Evolutionary conservation across 148 eudicot genomes (phyloP).

Genomic region (Bassia scoparia): DNA sequence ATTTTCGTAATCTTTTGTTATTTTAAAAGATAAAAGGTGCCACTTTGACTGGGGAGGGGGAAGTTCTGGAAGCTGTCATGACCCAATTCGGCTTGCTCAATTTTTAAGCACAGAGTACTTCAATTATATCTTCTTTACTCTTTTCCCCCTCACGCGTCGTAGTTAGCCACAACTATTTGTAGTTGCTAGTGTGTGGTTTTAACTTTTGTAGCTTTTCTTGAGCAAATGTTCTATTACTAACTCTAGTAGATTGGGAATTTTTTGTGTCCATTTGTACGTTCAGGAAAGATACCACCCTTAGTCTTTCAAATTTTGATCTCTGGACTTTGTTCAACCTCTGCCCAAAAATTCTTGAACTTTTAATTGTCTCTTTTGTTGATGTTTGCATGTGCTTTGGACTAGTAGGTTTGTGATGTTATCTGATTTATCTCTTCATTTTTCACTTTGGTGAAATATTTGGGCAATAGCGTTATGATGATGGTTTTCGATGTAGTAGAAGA

Average conservation of each 20-base stretch:
- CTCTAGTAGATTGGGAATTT: too few species aligned
- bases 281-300: neutral
- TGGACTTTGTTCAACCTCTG: too few species aligned
- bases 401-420: too few species aligned
- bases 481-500: too few species aligned
- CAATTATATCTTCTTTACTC: too few species aligned
- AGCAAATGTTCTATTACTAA: neutral
- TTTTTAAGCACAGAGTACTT: slow-evolving; percentile 59
- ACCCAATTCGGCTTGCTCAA: slow-evolving; percentile 62
- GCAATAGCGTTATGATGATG: too few species aligned
- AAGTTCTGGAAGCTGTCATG: slow-evolving; percentile 86
- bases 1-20: neutral
- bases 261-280: neutral
- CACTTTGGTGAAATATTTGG: too few species aligned
- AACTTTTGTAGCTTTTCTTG: neutral
- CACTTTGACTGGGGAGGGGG: slow-evolving; percentile 91
- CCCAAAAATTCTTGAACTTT: too few species aligned
- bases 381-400: too few species aligned
- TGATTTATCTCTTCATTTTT: too few species aligned
- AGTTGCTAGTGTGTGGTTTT: neutral
- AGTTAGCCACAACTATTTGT: neutral
- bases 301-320: neutral
- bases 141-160: too few species aligned
- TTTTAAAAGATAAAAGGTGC: slow-evolving; percentile 63
- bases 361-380: too few species aligned